phyloP scores from a whole-genome alignment of 495 filamentous ascomycete genomes.

The Hypoxylon trugodes region DNA sequence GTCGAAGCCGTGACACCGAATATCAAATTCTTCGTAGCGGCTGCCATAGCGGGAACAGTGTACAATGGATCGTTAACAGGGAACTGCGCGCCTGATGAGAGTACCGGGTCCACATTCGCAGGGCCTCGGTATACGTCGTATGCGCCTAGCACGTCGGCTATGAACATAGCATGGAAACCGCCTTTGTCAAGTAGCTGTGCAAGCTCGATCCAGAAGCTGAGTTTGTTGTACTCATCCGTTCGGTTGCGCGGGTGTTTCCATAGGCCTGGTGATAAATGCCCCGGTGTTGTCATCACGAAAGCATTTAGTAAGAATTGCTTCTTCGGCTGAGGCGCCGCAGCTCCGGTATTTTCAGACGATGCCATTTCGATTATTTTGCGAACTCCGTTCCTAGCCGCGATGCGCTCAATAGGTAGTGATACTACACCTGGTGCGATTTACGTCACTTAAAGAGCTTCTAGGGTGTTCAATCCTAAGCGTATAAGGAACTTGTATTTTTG shows the following conservation, averaged over 20 bases:
- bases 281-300: constrained; percentile 61
- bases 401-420: no score
- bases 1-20: constrained; percentile 66
- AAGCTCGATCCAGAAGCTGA: constrained; percentile 46
- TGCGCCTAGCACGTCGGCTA: constrained; percentile 52
- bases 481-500: no score
- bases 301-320: constrained; percentile 68
- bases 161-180: constrained; percentile 66
- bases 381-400: background rate
- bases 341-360: constrained; percentile 19
- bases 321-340: constrained; percentile 27
- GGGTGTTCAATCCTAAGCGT: no score
- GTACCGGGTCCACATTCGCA: constrained; percentile 60
- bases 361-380: constrained; percentile 22
- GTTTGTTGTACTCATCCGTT: constrained; percentile 62
- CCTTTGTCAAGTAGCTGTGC: constrained; percentile 54
- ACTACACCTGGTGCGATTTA: no score
- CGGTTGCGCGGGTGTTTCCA: constrained; percentile 64
- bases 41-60: constrained; percentile 49
- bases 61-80: constrained; percentile 60
- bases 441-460: no score
- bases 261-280: constrained; percentile 63
- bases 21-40: constrained; percentile 61
- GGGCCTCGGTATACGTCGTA: constrained; percentile 70
- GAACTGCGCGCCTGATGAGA: constrained; percentile 65